Conservation (phyloP, 2,329 filamentous ascomycete species). For the Atkinsonella texensis region DNA sequence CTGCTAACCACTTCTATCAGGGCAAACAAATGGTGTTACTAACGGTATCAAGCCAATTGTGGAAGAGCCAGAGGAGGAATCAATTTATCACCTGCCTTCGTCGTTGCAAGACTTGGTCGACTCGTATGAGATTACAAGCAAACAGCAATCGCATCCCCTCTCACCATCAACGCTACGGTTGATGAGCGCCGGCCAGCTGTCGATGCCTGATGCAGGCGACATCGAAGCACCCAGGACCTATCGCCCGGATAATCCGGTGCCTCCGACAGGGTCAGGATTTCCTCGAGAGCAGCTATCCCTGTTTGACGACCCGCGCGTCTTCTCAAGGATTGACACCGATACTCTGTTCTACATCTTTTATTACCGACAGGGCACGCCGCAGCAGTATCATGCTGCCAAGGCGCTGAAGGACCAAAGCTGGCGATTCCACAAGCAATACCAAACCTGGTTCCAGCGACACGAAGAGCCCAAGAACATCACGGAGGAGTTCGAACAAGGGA, state of each 20-base stretch:
- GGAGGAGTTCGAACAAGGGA: constrained; percentile 97
- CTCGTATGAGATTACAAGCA: constrained; percentile 76
- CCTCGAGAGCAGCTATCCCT: constrained; percentile 86
- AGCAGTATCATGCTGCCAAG: constrained; percentile 91
- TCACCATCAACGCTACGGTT: constrained; percentile 60
- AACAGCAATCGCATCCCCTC: constrained; percentile 47
- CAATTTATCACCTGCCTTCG: constrained; percentile 83
- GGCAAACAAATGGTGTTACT: constrained; percentile 37
- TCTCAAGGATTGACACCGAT: constrained; percentile 83
- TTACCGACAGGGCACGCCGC: constrained; percentile 91
- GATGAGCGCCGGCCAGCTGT: constrained; percentile 62
- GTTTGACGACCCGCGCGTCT: constrained; percentile 82
- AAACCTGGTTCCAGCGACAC: constrained; percentile 97
- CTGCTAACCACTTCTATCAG: constrained; percentile 2
- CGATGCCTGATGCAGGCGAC: constrained; percentile 64
- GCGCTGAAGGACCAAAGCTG: constrained; percentile 97
- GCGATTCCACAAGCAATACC: constrained; percentile 99
- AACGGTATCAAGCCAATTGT: constrained; percentile 38
- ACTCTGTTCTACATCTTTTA: constrained; percentile 98
- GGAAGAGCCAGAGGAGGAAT: constrained; percentile 51
- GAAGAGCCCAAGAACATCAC: constrained; percentile 98
- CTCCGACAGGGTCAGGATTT: constrained; percentile 66
- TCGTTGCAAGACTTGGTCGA: constrained; percentile 83
- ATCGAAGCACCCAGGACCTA: constrained; percentile 75
- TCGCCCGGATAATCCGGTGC: constrained; percentile 69